Conservation (phyloP, 371 early-diverging fungal genomes). For the Mucor irregularis region DNA sequence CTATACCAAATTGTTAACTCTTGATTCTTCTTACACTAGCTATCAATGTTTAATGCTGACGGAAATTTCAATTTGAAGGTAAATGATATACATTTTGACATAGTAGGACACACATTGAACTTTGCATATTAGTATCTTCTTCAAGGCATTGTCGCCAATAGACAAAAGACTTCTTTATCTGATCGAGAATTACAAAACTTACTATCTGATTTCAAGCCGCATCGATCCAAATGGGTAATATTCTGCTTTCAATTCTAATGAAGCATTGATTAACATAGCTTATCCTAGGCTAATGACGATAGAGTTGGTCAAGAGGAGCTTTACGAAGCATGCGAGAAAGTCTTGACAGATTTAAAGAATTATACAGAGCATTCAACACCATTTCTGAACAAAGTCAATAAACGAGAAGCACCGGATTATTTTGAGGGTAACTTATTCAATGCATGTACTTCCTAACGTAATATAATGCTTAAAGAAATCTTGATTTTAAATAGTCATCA, state of each 20-base stretch:
- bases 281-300: conserved; percentile 73
- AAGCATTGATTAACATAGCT: neutral
- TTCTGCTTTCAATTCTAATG: no score
- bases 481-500: conserved; percentile 62
- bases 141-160: conserved; percentile 73
- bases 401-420: conserved; percentile 95
- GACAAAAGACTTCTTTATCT: conserved; percentile 62
- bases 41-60: conserved; percentile 52
- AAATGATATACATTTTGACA: no score
- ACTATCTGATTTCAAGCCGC: conserved; percentile 83
- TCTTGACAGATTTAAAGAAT: conserved; percentile 79
- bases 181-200: conserved; percentile 76
- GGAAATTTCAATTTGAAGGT: conserved; percentile 62
- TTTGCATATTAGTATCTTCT: conserved; percentile 60
- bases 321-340: conserved; percentile 87
- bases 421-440: conserved; percentile 77
- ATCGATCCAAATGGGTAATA: conserved; percentile 82
- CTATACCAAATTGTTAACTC: neutral
- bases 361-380: conserved; percentile 83
- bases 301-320: conserved; percentile 90
- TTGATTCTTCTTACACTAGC: conserved; percentile 12
- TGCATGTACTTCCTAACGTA: neutral
- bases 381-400: conserved; percentile 89
- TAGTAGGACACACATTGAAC: no score
- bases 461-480: neutral